phyloP scores from a whole-genome alignment of 768 basidiomycete genomes.

The Suillus bovinus region DNA sequence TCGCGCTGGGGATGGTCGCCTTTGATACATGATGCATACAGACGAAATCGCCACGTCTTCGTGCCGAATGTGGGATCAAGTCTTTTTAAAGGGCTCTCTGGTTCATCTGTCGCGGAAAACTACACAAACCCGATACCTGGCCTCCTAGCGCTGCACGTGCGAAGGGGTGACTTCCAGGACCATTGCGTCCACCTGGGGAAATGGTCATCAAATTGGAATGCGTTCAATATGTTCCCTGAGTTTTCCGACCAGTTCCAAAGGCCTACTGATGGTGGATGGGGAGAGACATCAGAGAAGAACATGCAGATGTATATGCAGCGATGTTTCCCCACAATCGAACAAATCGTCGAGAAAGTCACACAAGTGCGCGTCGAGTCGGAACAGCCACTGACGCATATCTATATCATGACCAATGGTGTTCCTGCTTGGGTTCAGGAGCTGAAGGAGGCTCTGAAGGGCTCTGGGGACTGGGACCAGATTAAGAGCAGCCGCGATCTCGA shows the following conservation, averaged over 20 bases:
- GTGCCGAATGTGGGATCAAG: neutral
- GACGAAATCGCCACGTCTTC: slow-evolving; percentile 32
- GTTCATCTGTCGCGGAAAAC: slow-evolving; percentile 4
- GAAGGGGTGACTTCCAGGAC: slow-evolving; percentile 46
- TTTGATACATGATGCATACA: slow-evolving; percentile 33
- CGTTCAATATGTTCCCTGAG: slow-evolving; percentile 44
- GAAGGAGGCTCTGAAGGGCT: slow-evolving; percentile 31
- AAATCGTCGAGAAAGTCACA: slow-evolving; percentile 41
- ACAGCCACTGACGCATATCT: slow-evolving; percentile 36
- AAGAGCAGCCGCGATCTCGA: slow-evolving; percentile 41
- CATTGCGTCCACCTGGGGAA: slow-evolving; percentile 44
- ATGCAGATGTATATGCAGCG: slow-evolving; percentile 33
- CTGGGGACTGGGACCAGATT: slow-evolving; percentile 38
- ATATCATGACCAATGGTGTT: slow-evolving; percentile 49
- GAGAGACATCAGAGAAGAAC: slow-evolving; percentile 21
- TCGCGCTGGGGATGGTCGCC: slow-evolving; percentile 41
- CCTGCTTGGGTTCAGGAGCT: slow-evolving; percentile 41
- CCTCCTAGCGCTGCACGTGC: slow-evolving; percentile 48
- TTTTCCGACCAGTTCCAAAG: slow-evolving; percentile 38
- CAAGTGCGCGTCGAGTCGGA: slow-evolving; percentile 29
- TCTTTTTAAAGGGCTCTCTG: neutral
- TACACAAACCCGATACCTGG: slow-evolving; percentile 33
- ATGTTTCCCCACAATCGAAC: slow-evolving; percentile 42
- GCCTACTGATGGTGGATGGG: slow-evolving; percentile 26
- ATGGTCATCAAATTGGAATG: slow-evolving; percentile 37